Base-by-base conservation (phyloP, 2,329 filamentous ascomycete species). In the Neoascochyta sp. region DNA sequence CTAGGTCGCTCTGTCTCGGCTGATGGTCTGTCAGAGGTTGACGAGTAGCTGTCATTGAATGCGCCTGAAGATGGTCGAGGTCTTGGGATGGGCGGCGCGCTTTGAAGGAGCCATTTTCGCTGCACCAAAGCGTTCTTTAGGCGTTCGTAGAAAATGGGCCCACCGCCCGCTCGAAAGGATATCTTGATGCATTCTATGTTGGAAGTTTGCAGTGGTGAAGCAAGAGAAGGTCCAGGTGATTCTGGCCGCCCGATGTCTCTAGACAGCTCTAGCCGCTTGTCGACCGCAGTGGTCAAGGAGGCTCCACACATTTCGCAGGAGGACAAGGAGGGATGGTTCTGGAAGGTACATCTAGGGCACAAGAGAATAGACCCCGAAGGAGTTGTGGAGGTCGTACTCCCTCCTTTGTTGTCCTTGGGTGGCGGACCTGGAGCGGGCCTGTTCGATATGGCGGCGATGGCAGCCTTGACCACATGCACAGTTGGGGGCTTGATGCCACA, bases 401-500 rank as follows among this genome's bases (percentile, higher is more conserved):
- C 41, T 76, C 1, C 68, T 67, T 29, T 64, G 47, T 13, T 52
- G 50, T 43, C 63, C 56, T 29, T 61, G 24, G 44, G 57, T 28
- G 45, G 44, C 11, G 45, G 54, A 27, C 43, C 47, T 9, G 43
- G 41, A 29, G 47, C 36, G 22, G 61, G 59, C 43, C 82, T 65
- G 62, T 75, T 79, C 17, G 78, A 75, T 10, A 81, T 83, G 41
- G 80, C 86, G 16, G 80, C 73, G 45, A 96, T 92, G 2, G 88
- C 78, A 7, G 90, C 87, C 63, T 95, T 95, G 18, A 95, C 67
- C 2, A 96, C 74, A 40, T 86, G 81, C 2, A 86, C 76, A 27
- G 94, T 72, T 0, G 83, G 81, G 3, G 92, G 92, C 52, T 92
- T 94, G 53, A 98, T 95, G 0, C 92, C 92, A 58, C 92, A 98